Conservation (phyloP, 2,329 filamentous ascomycete genomes). For the Aureobasidium sp. region DNA sequence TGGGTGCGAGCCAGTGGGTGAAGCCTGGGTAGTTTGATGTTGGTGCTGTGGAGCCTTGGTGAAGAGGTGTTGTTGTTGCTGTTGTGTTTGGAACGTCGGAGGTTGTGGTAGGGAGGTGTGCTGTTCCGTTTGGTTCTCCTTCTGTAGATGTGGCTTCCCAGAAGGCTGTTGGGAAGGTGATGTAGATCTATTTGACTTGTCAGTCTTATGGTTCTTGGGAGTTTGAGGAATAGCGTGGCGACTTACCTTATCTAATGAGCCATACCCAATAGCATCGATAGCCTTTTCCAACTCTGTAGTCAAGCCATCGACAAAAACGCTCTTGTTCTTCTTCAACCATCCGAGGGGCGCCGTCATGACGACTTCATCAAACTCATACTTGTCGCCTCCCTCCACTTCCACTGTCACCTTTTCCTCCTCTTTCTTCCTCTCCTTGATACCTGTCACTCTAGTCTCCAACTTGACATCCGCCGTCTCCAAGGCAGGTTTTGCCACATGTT, state of each 20-base stretch:
- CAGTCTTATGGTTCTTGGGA: not conserved
- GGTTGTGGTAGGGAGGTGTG: conserved; percentile 22
- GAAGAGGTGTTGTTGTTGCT: conserved; percentile 31
- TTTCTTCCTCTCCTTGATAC: conserved; percentile 33
- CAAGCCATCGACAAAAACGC: conserved; percentile 39
- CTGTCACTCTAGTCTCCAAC: conserved; percentile 41
- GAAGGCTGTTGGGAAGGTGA: conserved; percentile 52
- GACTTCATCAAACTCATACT: conserved; percentile 43
- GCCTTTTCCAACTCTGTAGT: conserved; percentile 37
- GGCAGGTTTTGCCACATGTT: conserved; percentile 52
- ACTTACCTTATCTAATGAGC: conserved; percentile 19
- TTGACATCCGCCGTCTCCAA: conserved; percentile 49
- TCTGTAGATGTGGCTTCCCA: not conserved
- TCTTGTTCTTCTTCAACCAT: conserved; percentile 45
- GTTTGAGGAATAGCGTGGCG: not conserved
- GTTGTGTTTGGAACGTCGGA: conserved; percentile 29
- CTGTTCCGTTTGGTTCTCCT: not conserved
- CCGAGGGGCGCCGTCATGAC: conserved; percentile 48
- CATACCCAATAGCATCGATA: conserved; percentile 32
- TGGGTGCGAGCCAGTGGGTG: conserved; percentile 66
- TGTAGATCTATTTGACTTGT: conserved; percentile 30
- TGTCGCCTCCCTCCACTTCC: conserved; percentile 34
- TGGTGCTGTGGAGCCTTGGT: conserved; percentile 22
- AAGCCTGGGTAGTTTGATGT: conserved; percentile 54
- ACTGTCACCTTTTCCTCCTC: conserved; percentile 47